These are phyloP conservation scores for Delonix regia DNA, from an alignment of 306 rosid species.

Conservation along the genomic window DNA sequence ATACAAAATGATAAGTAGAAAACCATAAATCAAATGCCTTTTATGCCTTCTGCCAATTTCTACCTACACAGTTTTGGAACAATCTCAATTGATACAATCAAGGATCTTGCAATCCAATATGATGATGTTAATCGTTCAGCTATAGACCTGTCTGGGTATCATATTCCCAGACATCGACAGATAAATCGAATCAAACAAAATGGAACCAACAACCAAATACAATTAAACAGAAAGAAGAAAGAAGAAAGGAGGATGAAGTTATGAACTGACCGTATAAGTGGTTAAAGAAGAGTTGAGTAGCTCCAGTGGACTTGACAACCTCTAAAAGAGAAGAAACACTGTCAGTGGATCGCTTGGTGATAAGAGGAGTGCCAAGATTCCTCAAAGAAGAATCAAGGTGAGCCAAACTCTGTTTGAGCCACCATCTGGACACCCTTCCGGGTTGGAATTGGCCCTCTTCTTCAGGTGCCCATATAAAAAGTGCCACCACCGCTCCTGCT, in stretches of 20 bases:
- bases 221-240: not conserved
- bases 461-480: constrained; percentile 96
- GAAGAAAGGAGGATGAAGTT: constrained; percentile 13
- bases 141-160: too few species aligned
- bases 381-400: constrained; percentile 84
- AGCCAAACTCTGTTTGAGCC: constrained; percentile 92
- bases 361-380: constrained; percentile 75
- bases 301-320: constrained; percentile 81
- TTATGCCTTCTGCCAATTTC: constrained; percentile 5
- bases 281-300: constrained; percentile 91
- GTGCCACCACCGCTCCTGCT: constrained; percentile 81
- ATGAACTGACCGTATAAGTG: constrained; percentile 83
- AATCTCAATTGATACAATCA: too few species aligned
- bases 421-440: constrained; percentile 97
- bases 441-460: constrained; percentile 92
- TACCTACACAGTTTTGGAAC: too few species aligned
- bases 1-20: constrained; percentile 6
- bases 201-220: not conserved
- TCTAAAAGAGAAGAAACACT: constrained; percentile 82
- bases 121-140: not conserved
- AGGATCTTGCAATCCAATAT: not conserved
- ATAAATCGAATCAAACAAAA: not conserved
- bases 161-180: not conserved
- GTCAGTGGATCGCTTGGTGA: constrained; percentile 78
- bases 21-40: not conserved